Conservation (phyloP, 176 grass and related monocot species). For the Phyllostachys edulis region DNA sequence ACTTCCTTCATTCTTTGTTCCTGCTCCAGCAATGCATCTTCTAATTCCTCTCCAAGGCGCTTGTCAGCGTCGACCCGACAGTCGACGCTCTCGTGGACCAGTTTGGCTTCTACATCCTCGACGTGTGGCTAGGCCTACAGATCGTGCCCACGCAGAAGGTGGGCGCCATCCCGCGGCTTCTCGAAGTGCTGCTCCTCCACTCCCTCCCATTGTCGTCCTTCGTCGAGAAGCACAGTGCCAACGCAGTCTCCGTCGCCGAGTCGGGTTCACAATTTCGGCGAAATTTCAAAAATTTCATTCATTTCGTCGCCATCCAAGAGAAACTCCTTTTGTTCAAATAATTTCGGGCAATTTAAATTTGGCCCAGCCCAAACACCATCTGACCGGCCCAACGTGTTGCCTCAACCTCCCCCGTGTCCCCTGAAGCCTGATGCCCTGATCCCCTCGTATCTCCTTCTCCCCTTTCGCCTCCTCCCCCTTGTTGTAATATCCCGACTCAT, state of each 20-base stretch:
- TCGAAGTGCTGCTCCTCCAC: slow-evolving; percentile 83
- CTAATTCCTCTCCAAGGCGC: slow-evolving; percentile 58
- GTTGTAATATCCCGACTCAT: too few relatives aligned
- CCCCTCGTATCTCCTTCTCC: too few relatives aligned
- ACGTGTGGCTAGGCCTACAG: slow-evolving; percentile 82
- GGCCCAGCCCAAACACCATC: too few relatives aligned
- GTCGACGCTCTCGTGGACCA: slow-evolving; percentile 34
- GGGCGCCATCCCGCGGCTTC: slow-evolving; percentile 52
- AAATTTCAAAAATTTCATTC: too few relatives aligned
- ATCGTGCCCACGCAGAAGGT: slow-evolving; percentile 61
- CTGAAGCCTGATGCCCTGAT: too few relatives aligned
- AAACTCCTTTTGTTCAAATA: too few relatives aligned
- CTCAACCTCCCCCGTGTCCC: too few relatives aligned
- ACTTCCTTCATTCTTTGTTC: background rate
- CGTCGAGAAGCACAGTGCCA: slow-evolving; percentile 57
- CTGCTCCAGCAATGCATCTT: slow-evolving; percentile 82
- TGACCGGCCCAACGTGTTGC: too few relatives aligned
- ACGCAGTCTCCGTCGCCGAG: slow-evolving; percentile 35
- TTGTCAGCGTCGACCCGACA: slow-evolving; percentile 61
- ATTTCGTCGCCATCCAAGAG: too few relatives aligned
- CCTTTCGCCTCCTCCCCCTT: too few relatives aligned
- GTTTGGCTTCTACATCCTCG: slow-evolving; percentile 46
- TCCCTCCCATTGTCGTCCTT: slow-evolving; percentile 62
- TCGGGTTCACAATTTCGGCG: too few relatives aligned
- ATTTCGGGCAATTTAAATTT: too few relatives aligned